These are phyloP conservation scores for Termitomyces sp. DNA, from an alignment of 768 basidiomycete species.

Conservation along the genomic window DNA sequence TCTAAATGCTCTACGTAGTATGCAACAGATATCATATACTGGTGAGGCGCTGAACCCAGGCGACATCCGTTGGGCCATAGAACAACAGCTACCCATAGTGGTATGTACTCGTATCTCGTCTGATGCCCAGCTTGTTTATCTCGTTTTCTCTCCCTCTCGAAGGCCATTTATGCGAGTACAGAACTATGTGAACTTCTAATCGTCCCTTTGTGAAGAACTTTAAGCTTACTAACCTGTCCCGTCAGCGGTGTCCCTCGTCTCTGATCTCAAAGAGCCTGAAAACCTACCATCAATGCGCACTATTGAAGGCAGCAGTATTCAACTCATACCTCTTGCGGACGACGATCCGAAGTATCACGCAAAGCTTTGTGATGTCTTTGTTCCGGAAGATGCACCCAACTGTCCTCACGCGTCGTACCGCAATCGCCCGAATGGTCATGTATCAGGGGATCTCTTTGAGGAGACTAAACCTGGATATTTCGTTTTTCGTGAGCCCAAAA, in stretches of 20 bases:
- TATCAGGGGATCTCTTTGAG: constrained; percentile 11
- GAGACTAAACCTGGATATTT: constrained; percentile 5
- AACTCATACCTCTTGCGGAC: not conserved
- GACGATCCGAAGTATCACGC: not conserved
- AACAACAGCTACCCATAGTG: constrained; percentile 6
- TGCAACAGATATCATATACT: constrained; percentile 10
- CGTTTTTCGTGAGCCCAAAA: constrained; percentile 1
- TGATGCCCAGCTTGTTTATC: not conserved
- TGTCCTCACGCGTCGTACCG: constrained; percentile 6
- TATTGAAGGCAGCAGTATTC: not conserved
- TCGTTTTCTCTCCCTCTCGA: no score
- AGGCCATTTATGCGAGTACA: constrained; percentile 10
- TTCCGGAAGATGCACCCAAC: constrained; percentile 6
- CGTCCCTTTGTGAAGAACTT: not conserved
- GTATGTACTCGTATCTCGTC: not conserved
- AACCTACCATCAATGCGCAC: constrained; percentile 2
- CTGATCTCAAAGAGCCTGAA: constrained; percentile 1
- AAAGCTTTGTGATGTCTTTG: constrained; percentile 4
- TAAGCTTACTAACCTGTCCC: no score
- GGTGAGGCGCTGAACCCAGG: constrained; percentile 8
- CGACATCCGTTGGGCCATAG: constrained; percentile 4
- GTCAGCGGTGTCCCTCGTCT: constrained; percentile 7
- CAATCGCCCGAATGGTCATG: constrained; percentile 6
- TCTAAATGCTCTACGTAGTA: constrained; percentile 2
- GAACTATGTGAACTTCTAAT: not conserved